Conservation (phyloP, 805 yeast genomes). For the Nakazawaea ernobii region DNA sequence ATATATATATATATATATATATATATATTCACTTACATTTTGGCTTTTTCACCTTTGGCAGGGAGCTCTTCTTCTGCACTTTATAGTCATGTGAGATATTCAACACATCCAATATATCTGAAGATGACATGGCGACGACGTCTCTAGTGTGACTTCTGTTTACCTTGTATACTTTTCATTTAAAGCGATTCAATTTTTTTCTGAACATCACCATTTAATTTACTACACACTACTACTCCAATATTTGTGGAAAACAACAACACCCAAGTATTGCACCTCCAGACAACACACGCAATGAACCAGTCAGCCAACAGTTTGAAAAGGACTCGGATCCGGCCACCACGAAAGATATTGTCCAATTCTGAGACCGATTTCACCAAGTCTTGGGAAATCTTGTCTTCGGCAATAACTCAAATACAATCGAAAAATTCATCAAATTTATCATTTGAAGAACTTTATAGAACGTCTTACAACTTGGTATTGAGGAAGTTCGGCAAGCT, state of each 20-base stretch:
- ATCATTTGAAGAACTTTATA: slow-evolving; percentile 77
- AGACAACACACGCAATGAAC: no score
- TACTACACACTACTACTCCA: neutral
- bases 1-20: neutral
- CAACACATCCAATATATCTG: slow-evolving; percentile 73
- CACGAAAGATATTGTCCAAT: slow-evolving; percentile 38
- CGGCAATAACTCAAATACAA: slow-evolving; percentile 70
- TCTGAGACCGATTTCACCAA: slow-evolving; percentile 49
- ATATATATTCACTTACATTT: slow-evolving; percentile 15
- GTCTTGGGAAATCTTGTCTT: slow-evolving; percentile 59
- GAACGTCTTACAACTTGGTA: slow-evolving; percentile 74
- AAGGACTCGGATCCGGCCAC: slow-evolving; percentile 61
- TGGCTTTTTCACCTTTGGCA: slow-evolving; percentile 28
- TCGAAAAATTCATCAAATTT: slow-evolving; percentile 64
- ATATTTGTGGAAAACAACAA: no score
- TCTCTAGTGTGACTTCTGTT: neutral
- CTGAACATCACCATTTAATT: neutral
- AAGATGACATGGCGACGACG: slow-evolving; percentile 19
- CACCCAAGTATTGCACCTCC: no score
- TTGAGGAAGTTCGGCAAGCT: slow-evolving; percentile 61
- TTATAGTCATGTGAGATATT: slow-evolving; percentile 43
- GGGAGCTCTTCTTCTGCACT: slow-evolving; percentile 32
- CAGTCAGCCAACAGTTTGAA: slow-evolving; percentile 17
- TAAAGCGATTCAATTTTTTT: neutral
- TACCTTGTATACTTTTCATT: no score